These are phyloP conservation scores for Monosporozyma yasuniensis DNA, from an alignment of 805 yeast species.

Conservation along the genomic window DNA sequence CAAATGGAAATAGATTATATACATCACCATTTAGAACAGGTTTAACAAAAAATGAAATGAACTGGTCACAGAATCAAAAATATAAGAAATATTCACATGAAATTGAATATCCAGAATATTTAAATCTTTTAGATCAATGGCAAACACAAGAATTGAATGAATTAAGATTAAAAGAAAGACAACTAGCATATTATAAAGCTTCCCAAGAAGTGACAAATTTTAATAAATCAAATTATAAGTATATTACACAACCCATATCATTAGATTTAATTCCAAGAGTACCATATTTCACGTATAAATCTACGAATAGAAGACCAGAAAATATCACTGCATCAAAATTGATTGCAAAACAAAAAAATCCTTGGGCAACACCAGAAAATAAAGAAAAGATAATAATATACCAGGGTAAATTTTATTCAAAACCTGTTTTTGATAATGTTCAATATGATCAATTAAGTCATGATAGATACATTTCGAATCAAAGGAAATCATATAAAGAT, in stretches of 20 bases:
- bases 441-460: slow-evolving; percentile 15
- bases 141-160: slow-evolving; percentile 15
- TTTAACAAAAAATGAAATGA: slow-evolving; percentile 14
- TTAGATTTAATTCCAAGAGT: slow-evolving; percentile 4
- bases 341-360: slow-evolving; percentile 7
- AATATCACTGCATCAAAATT: neutral
- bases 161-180: slow-evolving; percentile 17
- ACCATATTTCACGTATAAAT: slow-evolving; percentile 4
- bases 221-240: slow-evolving; percentile 1
- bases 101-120: slow-evolving; percentile 19
- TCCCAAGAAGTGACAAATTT: slow-evolving; percentile 14
- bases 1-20: neutral
- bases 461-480: slow-evolving; percentile 10
- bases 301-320: neutral
- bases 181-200: slow-evolving; percentile 15
- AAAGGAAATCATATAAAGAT: slow-evolving; percentile 7
- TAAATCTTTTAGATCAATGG: slow-evolving; percentile 17
- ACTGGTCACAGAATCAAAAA: slow-evolving; percentile 12
- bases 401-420: slow-evolving; percentile 14
- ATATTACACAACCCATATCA: slow-evolving; percentile 1
- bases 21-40: slow-evolving; percentile 9
- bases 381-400: slow-evolving; percentile 21
- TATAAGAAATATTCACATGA: slow-evolving; percentile 20
- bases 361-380: slow-evolving; percentile 22
- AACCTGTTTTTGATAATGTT: slow-evolving; percentile 24